phyloP scores from a whole-genome alignment of 2,329 filamentous ascomycete genomes.

The Phaeoacremonium minimum region DNA sequence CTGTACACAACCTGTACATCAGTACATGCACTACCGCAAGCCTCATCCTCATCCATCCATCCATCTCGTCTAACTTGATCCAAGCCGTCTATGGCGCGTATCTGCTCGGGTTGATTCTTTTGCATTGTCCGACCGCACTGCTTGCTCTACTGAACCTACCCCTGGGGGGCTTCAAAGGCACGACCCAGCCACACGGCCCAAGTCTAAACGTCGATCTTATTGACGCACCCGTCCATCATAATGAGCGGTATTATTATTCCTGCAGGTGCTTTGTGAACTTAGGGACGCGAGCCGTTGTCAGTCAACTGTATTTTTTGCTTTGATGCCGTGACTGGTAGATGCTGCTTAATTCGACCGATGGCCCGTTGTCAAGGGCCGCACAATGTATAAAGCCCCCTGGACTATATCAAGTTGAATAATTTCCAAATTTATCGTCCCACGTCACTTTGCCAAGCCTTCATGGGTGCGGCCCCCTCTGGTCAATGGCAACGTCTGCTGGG shows the following conservation, averaged over 20 bases:
- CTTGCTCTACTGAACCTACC: too few species aligned
- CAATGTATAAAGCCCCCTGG: background rate
- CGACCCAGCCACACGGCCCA: conserved; percentile 12
- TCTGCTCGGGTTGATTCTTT: too few species aligned
- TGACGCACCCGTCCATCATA: too few species aligned
- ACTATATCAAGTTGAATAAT: background rate
- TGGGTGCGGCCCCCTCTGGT: background rate
- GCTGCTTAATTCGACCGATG: background rate
- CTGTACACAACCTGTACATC: too few species aligned
- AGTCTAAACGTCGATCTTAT: conserved; percentile 18
- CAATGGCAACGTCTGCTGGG: background rate
- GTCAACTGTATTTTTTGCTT: too few species aligned
- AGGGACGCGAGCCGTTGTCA: too few species aligned
- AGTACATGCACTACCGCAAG: too few species aligned
- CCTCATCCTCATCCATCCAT: too few species aligned
- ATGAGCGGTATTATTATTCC: conserved; percentile 13
- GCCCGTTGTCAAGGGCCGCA: background rate
- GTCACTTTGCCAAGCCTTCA: background rate
- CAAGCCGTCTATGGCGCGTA: too few species aligned
- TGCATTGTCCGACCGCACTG: too few species aligned
- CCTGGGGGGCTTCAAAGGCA: too few species aligned
- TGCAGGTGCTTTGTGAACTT: conserved; percentile 1
- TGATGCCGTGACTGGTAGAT: background rate
- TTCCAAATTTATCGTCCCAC: background rate
- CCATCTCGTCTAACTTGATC: too few species aligned